Conservation (phyloP, 106 monocot genomes). For the Dactylorhiza incarnata region DNA sequence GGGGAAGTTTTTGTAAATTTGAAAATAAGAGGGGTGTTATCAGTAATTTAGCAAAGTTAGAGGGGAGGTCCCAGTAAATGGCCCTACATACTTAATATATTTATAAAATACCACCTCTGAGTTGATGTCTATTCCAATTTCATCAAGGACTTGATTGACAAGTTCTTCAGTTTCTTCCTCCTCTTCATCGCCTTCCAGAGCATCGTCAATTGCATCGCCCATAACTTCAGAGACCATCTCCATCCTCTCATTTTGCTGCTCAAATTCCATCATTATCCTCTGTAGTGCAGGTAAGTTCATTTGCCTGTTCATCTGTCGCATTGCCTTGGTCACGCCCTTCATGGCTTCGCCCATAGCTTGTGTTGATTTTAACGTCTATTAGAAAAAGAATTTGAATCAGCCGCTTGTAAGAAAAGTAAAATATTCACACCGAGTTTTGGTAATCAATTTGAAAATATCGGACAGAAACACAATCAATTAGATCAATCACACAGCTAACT, state of each 20-base stretch:
- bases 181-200: conserved; percentile 93
- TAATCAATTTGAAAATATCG: neutral
- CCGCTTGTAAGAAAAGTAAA: neutral
- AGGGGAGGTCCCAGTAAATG: no score
- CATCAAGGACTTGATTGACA: conserved; percentile 87
- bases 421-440: neutral
- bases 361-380: conserved; percentile 83
- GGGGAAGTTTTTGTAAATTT: no score
- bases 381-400: conserved; percentile 5
- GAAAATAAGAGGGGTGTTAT: no score
- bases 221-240: conserved; percentile 81
- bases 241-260: conserved; percentile 92
- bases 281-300: conserved; percentile 92
- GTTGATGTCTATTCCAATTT: conserved; percentile 88
- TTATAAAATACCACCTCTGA: conserved; percentile 41
- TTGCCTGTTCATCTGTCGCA: conserved; percentile 94
- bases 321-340: conserved; percentile 99
- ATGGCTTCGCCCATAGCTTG: conserved; percentile 96
- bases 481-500: neutral
- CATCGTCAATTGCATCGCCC: conserved; percentile 97
- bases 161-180: conserved; percentile 94
- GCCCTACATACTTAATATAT: neutral
- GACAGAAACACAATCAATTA: neutral
- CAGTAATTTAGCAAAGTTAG: no score
- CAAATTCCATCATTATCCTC: conserved; percentile 95